Percentiles rank a stretch among this genome's conserved stretches.
phyloP scores from a whole-genome alignment of 768 basidiomycete species.

The Boletus vermiculosoides region DNA sequence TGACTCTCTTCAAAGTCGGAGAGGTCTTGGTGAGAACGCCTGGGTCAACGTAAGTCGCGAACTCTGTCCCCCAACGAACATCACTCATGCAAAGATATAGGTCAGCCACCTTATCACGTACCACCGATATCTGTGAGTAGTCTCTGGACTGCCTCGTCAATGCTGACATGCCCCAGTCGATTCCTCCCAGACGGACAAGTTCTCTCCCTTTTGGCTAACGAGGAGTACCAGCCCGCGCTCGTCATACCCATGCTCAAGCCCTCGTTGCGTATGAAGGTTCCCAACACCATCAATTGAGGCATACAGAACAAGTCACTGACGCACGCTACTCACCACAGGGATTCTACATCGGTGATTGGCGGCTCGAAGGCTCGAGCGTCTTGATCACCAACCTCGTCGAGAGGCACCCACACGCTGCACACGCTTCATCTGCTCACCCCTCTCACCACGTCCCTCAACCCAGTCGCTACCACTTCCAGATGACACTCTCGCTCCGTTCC shows the following conservation, averaged over 20 bases:
- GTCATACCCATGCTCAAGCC: conserved; percentile 78
- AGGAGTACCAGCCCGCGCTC: conserved; percentile 65
- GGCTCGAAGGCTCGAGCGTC: conserved; percentile 59
- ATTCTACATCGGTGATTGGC: conserved; percentile 70
- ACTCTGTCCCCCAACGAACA: not conserved
- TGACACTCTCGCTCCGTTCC: conserved; percentile 69
- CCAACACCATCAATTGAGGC: not conserved
- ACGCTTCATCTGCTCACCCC: conserved; percentile 5
- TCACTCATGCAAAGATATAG: conserved; percentile 36
- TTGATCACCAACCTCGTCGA: conserved; percentile 65
- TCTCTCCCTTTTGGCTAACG: conserved; percentile 80
- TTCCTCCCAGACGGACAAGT: conserved; percentile 88
- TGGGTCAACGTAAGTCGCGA: conserved; percentile 75
- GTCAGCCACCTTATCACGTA: conserved; percentile 87
- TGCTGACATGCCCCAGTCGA: conserved; percentile 47
- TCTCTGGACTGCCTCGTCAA: not conserved
- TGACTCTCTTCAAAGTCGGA: conserved; percentile 28
- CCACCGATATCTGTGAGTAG: conserved; percentile 79
- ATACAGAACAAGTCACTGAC: not conserved
- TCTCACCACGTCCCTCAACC: conserved; percentile 16
- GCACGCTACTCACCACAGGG: conserved; percentile 46
- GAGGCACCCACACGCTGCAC: conserved; percentile 8
- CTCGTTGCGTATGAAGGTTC: conserved; percentile 73
- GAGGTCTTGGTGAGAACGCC: conserved; percentile 76
- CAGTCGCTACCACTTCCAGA: conserved; percentile 65